Evolutionary conservation across 768 basidiomycete genomes (phyloP), one percentile per base, ranked within the genome.

Genomic region (Podaxis mareebaensis): DNA sequence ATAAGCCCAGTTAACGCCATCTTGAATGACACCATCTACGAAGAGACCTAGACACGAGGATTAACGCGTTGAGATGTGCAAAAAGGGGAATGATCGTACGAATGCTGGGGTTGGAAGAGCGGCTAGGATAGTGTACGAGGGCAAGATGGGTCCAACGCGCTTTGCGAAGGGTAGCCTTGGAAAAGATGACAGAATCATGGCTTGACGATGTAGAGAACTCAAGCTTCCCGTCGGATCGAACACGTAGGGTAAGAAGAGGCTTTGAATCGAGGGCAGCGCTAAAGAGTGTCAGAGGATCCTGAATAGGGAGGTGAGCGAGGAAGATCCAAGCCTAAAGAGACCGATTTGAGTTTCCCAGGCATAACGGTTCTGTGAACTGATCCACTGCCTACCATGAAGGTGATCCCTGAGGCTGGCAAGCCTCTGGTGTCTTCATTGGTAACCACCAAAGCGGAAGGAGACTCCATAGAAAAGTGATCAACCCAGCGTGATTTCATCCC

Each of bases 401-500:
- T 90, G 68, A 92, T 85, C 0, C 92, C 93, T 12, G 81, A 73
- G 1, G 77, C 67, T 0, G 90, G 87, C 49, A 92, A 72, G 0
- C 84, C 83, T 63, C 81, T 83, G 10, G 73, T 70, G n/a, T 73
- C 76, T n/a, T 78, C 76, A 51, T 86, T 82, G 1, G 75, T 73
- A 36, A 88, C 71, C 3, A 78, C 75, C 5, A 92, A 66, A 8
- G 83, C 75, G 2, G 89, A 83, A 4, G 76, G 71, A 1, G 81
- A 81, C 70, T 87, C 86, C 67, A 93, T 75, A 2, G 86, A 90
- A 64, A 95, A 83, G 70, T 94, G 92, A 61, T 87, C 84, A 0
- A 90, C 85, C 93, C 92, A 94, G 38, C 86, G 82, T 42, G 86
- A 86, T 72, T 85, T 89, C 81, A 91, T 87, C 2, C 85, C 86